Base-by-base conservation (phyloP, 202 grass and related monocot genomes). In the Alloteropsis angusta region DNA sequence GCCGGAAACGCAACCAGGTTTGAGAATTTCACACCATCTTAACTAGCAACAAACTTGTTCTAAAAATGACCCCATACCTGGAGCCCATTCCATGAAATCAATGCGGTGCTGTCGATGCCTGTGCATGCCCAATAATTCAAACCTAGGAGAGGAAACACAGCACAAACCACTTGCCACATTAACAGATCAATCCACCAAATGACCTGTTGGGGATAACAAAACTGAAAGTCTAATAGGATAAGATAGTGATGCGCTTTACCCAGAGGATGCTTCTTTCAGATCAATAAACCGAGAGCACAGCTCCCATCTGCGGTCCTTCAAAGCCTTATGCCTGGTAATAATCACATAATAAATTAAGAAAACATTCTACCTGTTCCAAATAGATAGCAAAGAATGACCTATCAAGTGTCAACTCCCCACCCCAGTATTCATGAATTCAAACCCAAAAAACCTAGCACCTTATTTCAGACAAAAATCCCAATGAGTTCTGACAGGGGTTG, bases 71-170 rank as follows among this genome's bases (percentile, higher is more conserved):
- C 48, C 55, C 52, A 36, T 85, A 96, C 93, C 93, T 82, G 95
- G 95, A 37, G 91, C 91, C 94, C 91, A 97, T 57, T 97, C 94
- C 94, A 97, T 92, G 91, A 84, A 97, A 89, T 92, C 94, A 44
- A 94, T 30, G 2, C 89, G 79, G 56, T 97, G 94, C 23, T 97
- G 87, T 22, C 94, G 85, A 78, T 92, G 89, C 16, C 91, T 75
- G 76, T 94, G 91, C 91, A 94, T 92, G 39, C 94, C 91, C 87
- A 94, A 52, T 73, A 97, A 68, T 71, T 97, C 94, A 78, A 90
- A 97, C 44, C 93, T 92, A 62, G 7, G 14, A 61, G 32, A 70
- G 22, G 22, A 26, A 57, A 26, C 22, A 76, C 74, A 65, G 75
- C 26, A 67, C 4, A 70, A 21, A 44, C 15, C 19, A 80, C 30